Evolutionary conservation across 2,329 filamentous ascomycete species (phyloP), one percentile per base, ranked within the genome.

Genomic region (Alternaria triticina): DNA sequence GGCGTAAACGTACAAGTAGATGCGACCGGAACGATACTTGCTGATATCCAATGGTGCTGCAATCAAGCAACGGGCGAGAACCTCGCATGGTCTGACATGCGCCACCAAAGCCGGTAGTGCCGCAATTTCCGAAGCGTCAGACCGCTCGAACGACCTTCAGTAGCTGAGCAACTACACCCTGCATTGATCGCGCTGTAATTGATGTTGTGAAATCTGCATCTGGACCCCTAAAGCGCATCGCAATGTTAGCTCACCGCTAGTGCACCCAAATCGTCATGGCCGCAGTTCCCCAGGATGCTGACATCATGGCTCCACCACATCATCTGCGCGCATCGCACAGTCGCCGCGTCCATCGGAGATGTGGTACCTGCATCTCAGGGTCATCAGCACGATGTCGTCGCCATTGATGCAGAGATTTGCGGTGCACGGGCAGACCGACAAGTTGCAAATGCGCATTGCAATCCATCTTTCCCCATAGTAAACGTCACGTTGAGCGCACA

Each of bases 271-370:
- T 40, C 28, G 49, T 52, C 49, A 36, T 52, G 27, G 40, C 27
- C 40, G 25, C n/a, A 25, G 30, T 59, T 59, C 47, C 59, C 54
- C 47, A 54, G 47, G 40, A 36, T 56, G 36, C 57, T 63, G 61
- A 63, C 61, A 63, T 63, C 61, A 63, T 63, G 20, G 61, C 51
- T 63, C 61, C 57, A 60, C 51, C 51, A 56, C 51, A 60, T 54
- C 23, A 50, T 50, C 10, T n/a, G 25, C 46, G 15, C 36, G 50
- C 61, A 63, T 63, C 61, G 57, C 51, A 22, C 43, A n/a, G 30
- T 59, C 49, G 56, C 57, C 33, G 47, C 36, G 15, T 23, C 50
- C 57, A 63, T 63, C 61, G 61, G 51, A 60, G 61, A 60, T 63
- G 40, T 50, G 55, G 49, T 56, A 45, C 51, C 57, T 63, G 57